Evolutionary conservation across 352 stramenopile genomes (phyloP), one percentile per base, ranked within the genome.

Genomic region (Phytophthora multivora): DNA sequence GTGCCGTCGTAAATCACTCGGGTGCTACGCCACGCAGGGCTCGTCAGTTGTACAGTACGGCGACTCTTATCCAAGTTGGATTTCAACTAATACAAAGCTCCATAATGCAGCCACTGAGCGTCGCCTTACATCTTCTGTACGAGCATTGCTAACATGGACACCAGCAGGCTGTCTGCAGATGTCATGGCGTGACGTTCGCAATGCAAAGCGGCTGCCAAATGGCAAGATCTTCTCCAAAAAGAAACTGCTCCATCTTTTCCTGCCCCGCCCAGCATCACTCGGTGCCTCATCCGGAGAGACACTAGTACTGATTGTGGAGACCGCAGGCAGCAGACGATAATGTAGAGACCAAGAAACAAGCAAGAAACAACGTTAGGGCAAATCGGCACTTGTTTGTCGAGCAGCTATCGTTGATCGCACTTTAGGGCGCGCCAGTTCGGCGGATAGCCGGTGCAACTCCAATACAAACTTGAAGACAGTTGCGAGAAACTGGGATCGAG

Each of bases 391-490:
- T 40, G 10, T 26, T 40, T 40, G 10, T 47, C 18, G 40, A 26
- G 9, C 15, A 47, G 40, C 40, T 47, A 55, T 58, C 47, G 47
- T 41, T 46, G n/a, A 53, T 52, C 40, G 33, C 54, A 62, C 51
- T 58, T 57, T 28, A 13, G 18, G 33, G 16, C 40, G 25, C 42
- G 51, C 51, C 59, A 67, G 45, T 67, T 60, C 59, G 51, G 50
- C 21, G 47, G 12, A 35, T 41, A 69, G 46, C 46, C 55, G 50
- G 38, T 35, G 9, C 36, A 51, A 2, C 10, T 2, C 3, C 13
- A 45, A 71, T 67, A 71, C 66, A 74, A 74, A 71, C 3, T 45
- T 36, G 21, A 63, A 70, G 59, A 49, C 33, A 69, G 39, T 59
- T 59, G 51, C 51, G 51, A 59, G 51, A 54, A 50, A 40, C 11